These are phyloP conservation scores for Auriscalpium microsporum DNA, from an alignment of 768 basidiomycete genomes.

Conservation along the genomic window DNA sequence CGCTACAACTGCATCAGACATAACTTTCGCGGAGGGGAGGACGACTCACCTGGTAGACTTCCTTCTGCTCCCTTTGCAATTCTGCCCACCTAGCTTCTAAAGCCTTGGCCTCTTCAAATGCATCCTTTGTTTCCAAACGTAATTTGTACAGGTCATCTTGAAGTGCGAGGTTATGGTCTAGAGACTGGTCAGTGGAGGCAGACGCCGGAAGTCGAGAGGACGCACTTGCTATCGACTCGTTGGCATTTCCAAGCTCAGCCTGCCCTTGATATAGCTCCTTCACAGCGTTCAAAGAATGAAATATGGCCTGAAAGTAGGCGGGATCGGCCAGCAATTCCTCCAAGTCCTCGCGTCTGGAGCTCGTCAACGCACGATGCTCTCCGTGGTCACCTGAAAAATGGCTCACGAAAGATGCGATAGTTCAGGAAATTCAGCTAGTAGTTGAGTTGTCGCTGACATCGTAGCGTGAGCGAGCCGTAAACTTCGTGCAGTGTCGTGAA, in stretches of 20 bases:
- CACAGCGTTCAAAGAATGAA: slow-evolving; percentile 71
- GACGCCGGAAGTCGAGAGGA: slow-evolving; percentile 8
- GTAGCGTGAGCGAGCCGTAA: background rate
- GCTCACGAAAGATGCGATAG: slow-evolving; percentile 63
- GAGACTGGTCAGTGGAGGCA: background rate
- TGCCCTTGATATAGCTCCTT: slow-evolving; percentile 69
- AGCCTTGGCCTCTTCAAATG: slow-evolving; percentile 79
- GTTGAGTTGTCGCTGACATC: slow-evolving; percentile 17
- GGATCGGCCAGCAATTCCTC: slow-evolving; percentile 81
- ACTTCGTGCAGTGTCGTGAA: background rate
- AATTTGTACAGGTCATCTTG: slow-evolving; percentile 71
- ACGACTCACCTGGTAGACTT: slow-evolving; percentile 69
- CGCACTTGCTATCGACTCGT: slow-evolving; percentile 82
- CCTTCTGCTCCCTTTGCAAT: slow-evolving; percentile 79
- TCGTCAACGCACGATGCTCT: too few species aligned
- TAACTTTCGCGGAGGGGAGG: background rate
- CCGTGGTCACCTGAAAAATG: too few species aligned
- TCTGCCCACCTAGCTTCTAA: slow-evolving; percentile 82
- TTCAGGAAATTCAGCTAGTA: slow-evolving; percentile 59
- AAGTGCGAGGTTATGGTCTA: slow-evolving; percentile 69
- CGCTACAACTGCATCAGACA: slow-evolving; percentile 37
- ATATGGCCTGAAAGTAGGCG: slow-evolving; percentile 77
- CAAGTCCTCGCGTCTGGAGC: slow-evolving; percentile 74
- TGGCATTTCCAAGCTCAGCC: slow-evolving; percentile 71
- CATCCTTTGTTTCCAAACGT: slow-evolving; percentile 74